These are phyloP conservation scores for Trichophyton benhamiae DNA, from an alignment of 2,329 filamentous ascomycete genomes.

Conservation along the genomic window DNA sequence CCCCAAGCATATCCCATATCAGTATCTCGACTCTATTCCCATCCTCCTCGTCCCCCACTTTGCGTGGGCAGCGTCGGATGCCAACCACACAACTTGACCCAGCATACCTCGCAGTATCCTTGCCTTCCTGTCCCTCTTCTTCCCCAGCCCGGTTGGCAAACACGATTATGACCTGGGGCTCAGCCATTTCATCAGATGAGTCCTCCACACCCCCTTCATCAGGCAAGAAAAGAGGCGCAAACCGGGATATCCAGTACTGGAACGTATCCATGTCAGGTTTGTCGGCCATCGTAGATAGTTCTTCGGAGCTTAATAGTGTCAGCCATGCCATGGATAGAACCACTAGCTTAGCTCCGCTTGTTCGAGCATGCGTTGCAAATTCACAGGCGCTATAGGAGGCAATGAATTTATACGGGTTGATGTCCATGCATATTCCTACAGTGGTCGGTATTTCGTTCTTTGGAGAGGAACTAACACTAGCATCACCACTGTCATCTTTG, in stretches of 20 bases:
- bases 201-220: constrained; percentile 18
- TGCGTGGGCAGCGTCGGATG: constrained; percentile 13
- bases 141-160: constrained; percentile 37
- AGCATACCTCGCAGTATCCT: constrained; percentile 34
- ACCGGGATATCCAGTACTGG: constrained; percentile 50
- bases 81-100: constrained; percentile 37
- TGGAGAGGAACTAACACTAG: constrained; percentile 6
- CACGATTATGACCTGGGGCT: constrained; percentile 31
- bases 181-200: constrained; percentile 9
- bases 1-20: constrained; percentile 37
- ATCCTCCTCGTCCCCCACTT: constrained; percentile 8
- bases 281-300: constrained; percentile 33
- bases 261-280: constrained; percentile 48
- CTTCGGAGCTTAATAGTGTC: constrained; percentile 38
- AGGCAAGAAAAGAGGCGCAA: constrained; percentile 39
- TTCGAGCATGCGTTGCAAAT: constrained; percentile 45
- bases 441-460: constrained; percentile 26
- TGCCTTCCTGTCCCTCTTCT: constrained; percentile 26
- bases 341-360: constrained; percentile 39
- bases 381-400: constrained; percentile 48
- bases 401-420: constrained; percentile 52
- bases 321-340: constrained; percentile 55
- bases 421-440: constrained; percentile 42
- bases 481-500: neutral
- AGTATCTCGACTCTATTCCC: constrained; percentile 23